Evolutionary conservation across 2,329 filamentous ascomycete genomes (phyloP).

Genomic region (Parastagonospora avenae): DNA sequence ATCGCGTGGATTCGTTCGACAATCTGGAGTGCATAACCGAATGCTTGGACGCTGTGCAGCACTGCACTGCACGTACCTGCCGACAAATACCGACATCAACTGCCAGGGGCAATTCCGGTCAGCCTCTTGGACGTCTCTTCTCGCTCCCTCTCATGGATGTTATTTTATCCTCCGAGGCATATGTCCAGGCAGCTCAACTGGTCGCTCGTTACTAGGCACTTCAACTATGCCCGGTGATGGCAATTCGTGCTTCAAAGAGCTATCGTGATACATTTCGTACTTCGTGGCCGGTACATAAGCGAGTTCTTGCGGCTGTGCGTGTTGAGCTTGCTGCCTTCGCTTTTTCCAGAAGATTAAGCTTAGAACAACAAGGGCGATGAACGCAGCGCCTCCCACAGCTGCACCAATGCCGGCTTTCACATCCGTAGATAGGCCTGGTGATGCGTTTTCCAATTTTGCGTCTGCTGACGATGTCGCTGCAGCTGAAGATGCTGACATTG

Average conservation of each 20-base stretch:
- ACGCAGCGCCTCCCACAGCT: slow-evolving; percentile 13
- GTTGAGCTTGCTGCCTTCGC: slow-evolving; percentile 13
- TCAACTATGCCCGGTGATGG: slow-evolving; percentile 12
- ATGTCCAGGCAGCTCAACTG: slow-evolving; percentile 10
- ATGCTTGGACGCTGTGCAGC: background rate
- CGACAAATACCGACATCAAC: background rate
- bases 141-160: background rate
- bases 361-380: slow-evolving; percentile 70
- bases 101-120: background rate
- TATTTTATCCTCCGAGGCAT: background rate
- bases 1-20: background rate
- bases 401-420: slow-evolving; percentile 27
- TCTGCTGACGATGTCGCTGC: slow-evolving; percentile 20
- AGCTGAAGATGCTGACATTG: background rate
- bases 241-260: slow-evolving; percentile 22
- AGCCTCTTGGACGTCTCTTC: no score
- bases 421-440: slow-evolving; percentile 24
- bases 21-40: background rate
- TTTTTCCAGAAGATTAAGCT: slow-evolving; percentile 42
- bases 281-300: slow-evolving; percentile 3
- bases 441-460: slow-evolving; percentile 1
- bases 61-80: slow-evolving; percentile 1
- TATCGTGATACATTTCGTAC: slow-evolving; percentile 18
- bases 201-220: slow-evolving; percentile 10
- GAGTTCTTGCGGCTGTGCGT: slow-evolving; percentile 1